Evolutionary conservation across 2,329 filamentous ascomycete species (phyloP).

Genomic region (Westerdykella aurantiaca): DNA sequence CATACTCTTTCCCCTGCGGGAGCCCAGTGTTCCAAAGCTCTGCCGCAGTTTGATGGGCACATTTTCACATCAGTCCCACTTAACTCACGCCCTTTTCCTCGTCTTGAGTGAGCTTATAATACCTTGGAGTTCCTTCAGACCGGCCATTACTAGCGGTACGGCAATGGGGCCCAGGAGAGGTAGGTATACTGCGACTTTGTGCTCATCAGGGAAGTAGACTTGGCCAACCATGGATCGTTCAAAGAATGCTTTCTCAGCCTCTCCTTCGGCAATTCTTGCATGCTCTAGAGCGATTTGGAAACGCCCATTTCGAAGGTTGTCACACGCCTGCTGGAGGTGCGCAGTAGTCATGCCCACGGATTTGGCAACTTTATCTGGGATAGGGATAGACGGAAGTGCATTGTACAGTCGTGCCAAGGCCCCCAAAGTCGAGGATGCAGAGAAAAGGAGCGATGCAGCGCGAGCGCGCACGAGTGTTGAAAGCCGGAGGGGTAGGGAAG

Average conservation of each 20-base stretch:
- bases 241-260: slow-evolving; percentile 92
- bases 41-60: too few species aligned
- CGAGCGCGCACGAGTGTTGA: slow-evolving; percentile 81
- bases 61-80: too few species aligned
- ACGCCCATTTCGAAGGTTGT: slow-evolving; percentile 56
- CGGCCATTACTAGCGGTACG: slow-evolving; percentile 78
- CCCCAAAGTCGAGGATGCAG: slow-evolving; percentile 89
- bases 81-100: background rate
- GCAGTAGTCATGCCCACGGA: slow-evolving; percentile 74
- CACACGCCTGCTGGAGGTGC: slow-evolving; percentile 72
- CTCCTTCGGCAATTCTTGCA: slow-evolving; percentile 76
- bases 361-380: slow-evolving; percentile 78
- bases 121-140: slow-evolving; percentile 72
- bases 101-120: background rate
- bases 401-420: slow-evolving; percentile 80
- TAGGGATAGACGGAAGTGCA: slow-evolving; percentile 83
- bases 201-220: slow-evolving; percentile 96
- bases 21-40: too few species aligned
- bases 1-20: too few species aligned
- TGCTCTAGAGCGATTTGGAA: slow-evolving; percentile 67
- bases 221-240: slow-evolving; percentile 99
- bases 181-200: slow-evolving; percentile 94
- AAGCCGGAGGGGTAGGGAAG: slow-evolving; percentile 75
- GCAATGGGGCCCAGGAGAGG: slow-evolving; percentile 85
- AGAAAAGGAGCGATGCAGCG: slow-evolving; percentile 76